Conservation (phyloP, 2,329 filamentous ascomycete genomes). For the Penicillium sp. region DNA sequence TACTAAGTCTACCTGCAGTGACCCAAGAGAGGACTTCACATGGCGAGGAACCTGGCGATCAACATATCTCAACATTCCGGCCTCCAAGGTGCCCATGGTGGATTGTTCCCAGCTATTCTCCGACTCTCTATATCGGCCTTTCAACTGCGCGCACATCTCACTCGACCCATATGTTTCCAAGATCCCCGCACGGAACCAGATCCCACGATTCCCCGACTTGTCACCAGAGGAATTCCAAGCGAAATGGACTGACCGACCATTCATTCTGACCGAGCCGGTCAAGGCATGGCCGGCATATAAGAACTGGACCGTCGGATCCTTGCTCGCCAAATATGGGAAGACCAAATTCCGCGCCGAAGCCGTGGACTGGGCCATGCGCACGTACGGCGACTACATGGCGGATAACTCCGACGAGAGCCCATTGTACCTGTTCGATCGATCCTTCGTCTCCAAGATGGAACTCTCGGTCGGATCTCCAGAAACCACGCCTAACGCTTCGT, state of each 20-base stretch:
- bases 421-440: constrained; percentile 85
- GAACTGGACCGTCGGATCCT: constrained; percentile 68
- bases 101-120: constrained; percentile 81
- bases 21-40: constrained; percentile 45
- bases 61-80: constrained; percentile 65
- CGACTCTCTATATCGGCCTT: constrained; percentile 85
- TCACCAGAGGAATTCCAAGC: constrained; percentile 70
- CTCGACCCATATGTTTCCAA: constrained; percentile 64
- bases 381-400: constrained; percentile 78
- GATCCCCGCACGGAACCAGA: constrained; percentile 73
- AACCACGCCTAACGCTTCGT: constrained; percentile 54
- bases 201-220: constrained; percentile 67
- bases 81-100: constrained; percentile 56
- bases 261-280: constrained; percentile 80
- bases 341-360: constrained; percentile 83
- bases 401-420: constrained; percentile 82
- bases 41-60: constrained; percentile 87
- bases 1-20: constrained; percentile 28
- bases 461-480: constrained; percentile 56
- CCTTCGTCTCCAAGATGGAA: constrained; percentile 82
- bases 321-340: constrained; percentile 64
- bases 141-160: constrained; percentile 77
- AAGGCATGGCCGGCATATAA: constrained; percentile 75
- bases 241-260: constrained; percentile 76
- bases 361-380: constrained; percentile 85